Base-by-base conservation (phyloP, 805 yeast genomes). In the Ogataea parapolymorpha region DNA sequence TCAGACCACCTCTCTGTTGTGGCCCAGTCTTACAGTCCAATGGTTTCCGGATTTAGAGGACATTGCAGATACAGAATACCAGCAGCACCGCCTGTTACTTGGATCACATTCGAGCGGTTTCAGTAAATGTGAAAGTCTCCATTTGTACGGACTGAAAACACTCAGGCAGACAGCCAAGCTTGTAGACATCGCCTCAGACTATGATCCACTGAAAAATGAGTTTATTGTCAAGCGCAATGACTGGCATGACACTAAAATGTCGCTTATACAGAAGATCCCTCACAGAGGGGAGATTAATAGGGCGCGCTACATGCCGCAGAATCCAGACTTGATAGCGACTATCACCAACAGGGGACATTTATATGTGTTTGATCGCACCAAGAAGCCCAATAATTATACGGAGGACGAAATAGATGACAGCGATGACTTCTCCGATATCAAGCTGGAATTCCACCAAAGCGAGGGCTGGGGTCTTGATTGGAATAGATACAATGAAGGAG, bases 241-340 rank as follows among this genome's bases (percentile, higher is more conserved):
- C 37, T 37, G 33, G 44, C 42, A 39, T 23, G 51, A 26, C 37
- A 43, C 14, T 6, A 35, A 32, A 14, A 26, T 48, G 29, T 35
- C 42, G 15, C 32, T 58, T 16, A 34, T 70, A 4, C 95, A 85
- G 61, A 72, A 74, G 32, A 79, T 85, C n/a, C 70, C 75, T 25
- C 88, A 80, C 50, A 59, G 66, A 1, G 89, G 86, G 2, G 93
- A 83, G 48, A 81, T 89, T 41, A 86, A 87, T 56, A 74, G 77
- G 46, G 80, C 85, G 0, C 70, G 82, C 26, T 77, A 75, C 53
- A 77, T 85, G 80, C 95, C 96, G 0, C 91, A 84, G 50, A 90
- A 90, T 54, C 93, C 93, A 2, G 93, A 89, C 54, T 55, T 90
- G 5, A 70, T 90, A 5, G 87, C 90, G 2, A 75, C 88, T 14